Conservation (phyloP, 306 rosid genomes). For the Vachellia collinsii region DNA sequence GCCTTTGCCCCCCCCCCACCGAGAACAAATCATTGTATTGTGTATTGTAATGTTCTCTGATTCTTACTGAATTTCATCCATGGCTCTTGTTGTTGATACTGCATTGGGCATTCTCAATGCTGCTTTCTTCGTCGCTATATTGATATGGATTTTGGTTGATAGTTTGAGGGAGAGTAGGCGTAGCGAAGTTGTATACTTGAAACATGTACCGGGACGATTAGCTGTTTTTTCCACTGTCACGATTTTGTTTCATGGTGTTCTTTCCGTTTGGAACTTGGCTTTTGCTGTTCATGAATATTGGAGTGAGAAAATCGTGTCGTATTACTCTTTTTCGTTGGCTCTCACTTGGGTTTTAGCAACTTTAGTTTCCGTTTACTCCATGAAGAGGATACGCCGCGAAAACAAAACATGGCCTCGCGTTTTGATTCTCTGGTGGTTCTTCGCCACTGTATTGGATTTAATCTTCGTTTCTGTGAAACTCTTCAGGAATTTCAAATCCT, state of each 20-base stretch:
- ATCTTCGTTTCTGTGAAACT: constrained; percentile 43
- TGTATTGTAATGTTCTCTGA: neutral
- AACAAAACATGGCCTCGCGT: constrained; percentile 58
- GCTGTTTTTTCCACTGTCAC: constrained; percentile 37
- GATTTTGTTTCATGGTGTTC: constrained; percentile 36
- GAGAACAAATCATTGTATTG: neutral
- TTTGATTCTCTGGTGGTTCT: constrained; percentile 71
- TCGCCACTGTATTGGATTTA: constrained; percentile 38
- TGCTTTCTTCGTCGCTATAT: constrained; percentile 51
- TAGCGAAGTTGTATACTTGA: neutral
- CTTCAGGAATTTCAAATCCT: constrained; percentile 33
- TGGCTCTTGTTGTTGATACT: constrained; percentile 37
- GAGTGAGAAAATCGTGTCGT: constrained; percentile 25
- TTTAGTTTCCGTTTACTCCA: constrained; percentile 46
- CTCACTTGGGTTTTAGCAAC: constrained; percentile 71
- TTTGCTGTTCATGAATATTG: constrained; percentile 46
- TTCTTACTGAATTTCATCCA: neutral
- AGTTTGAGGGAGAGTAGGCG: constrained; percentile 43
- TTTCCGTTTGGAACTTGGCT: constrained; percentile 53
- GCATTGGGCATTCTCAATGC: constrained; percentile 48
- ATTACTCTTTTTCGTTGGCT: constrained; percentile 40
- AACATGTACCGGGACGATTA: constrained; percentile 27
- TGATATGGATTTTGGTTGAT: constrained; percentile 61
- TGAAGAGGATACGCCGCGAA: constrained; percentile 32
- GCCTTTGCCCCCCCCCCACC: too few species aligned